These are phyloP conservation scores for Colletotrichum lentis DNA, from an alignment of 2,329 filamentous ascomycete genomes.

Conservation along the genomic window DNA sequence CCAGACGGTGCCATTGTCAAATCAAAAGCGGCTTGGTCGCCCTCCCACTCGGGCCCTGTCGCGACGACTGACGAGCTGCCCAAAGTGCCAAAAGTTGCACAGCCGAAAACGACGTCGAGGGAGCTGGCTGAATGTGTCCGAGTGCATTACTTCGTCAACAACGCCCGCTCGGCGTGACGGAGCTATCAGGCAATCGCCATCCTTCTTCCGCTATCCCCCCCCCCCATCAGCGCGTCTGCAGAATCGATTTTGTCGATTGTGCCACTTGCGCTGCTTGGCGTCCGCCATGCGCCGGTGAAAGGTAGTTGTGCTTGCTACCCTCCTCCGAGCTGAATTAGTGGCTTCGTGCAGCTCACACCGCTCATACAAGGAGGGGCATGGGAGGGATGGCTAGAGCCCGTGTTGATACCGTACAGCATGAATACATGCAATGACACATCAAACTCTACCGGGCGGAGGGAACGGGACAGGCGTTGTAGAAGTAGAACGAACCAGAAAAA, in stretches of 20 bases:
- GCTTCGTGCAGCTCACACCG: slow-evolving; percentile 36
- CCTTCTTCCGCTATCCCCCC: neutral
- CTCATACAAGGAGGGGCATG: slow-evolving; percentile 25
- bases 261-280: slow-evolving; percentile 25
- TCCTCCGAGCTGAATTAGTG: slow-evolving; percentile 33
- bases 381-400: slow-evolving; percentile 15
- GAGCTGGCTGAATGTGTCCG: slow-evolving; percentile 13
- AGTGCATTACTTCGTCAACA: slow-evolving; percentile 17
- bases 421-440: slow-evolving; percentile 37
- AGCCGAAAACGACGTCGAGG: slow-evolving; percentile 16
- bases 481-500: neutral
- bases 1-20: slow-evolving; percentile 46
- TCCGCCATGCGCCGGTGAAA: slow-evolving; percentile 25
- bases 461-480: neutral
- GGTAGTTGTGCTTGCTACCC: slow-evolving; percentile 34
- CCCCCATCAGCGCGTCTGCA: slow-evolving; percentile 19
- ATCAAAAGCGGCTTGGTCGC: slow-evolving; percentile 43
- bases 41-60: slow-evolving; percentile 44
- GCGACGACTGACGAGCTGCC: slow-evolving; percentile 38
- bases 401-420: slow-evolving; percentile 32
- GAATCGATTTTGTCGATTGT: slow-evolving; percentile 21
- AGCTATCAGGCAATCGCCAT: neutral
- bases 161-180: slow-evolving; percentile 11
- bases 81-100: slow-evolving; percentile 17
- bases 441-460: slow-evolving; percentile 15